A percentile compares a stretch with the other conserved stretches of the same genome.
phyloP scores from a whole-genome alignment of 2,329 filamentous ascomycete species.

The Lasiodiplodia hormozganensis region DNA sequence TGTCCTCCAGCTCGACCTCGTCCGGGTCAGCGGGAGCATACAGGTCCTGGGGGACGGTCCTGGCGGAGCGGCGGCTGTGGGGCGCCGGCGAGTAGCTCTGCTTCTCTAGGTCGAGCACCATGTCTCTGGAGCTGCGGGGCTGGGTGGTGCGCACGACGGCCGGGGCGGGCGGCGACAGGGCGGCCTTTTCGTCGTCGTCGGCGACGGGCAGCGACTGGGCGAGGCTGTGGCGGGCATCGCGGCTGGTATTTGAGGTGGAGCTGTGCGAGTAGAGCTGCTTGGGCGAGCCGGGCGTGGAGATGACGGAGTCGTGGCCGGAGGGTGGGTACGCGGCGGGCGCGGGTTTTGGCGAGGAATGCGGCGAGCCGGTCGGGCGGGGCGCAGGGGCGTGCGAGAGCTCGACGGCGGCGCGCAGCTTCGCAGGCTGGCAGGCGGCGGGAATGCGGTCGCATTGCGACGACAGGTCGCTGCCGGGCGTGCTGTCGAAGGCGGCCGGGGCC shows the following conservation, averaged over 20 bases:
- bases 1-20: constrained; percentile 50
- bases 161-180: constrained; percentile 28
- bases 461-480: constrained; percentile 30
- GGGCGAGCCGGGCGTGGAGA: constrained; percentile 45
- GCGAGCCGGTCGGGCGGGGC: constrained; percentile 31
- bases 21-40: constrained; percentile 41
- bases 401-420: constrained; percentile 31
- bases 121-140: constrained; percentile 34
- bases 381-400: constrained; percentile 38
- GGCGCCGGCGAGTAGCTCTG: constrained; percentile 34
- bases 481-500: constrained; percentile 18
- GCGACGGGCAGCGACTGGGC: constrained; percentile 33
- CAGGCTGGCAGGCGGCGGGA: constrained; percentile 16
- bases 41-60: constrained; percentile 42
- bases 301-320: constrained; percentile 45
- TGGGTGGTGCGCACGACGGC: constrained; percentile 4
- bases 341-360: constrained; percentile 26
- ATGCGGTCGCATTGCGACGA: constrained; percentile 20
- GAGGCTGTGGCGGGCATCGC: constrained; percentile 27
- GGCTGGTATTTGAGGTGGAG: constrained; percentile 41
- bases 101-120: constrained; percentile 45
- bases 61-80: constrained; percentile 35
- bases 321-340: constrained; percentile 15
- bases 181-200: constrained; percentile 33
- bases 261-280: constrained; percentile 44